Percentiles rank a stretch among this genome's conserved stretches.
phyloP scores from a whole-genome alignment of 83 land plant genomes.

The Larix sibirica region DNA sequence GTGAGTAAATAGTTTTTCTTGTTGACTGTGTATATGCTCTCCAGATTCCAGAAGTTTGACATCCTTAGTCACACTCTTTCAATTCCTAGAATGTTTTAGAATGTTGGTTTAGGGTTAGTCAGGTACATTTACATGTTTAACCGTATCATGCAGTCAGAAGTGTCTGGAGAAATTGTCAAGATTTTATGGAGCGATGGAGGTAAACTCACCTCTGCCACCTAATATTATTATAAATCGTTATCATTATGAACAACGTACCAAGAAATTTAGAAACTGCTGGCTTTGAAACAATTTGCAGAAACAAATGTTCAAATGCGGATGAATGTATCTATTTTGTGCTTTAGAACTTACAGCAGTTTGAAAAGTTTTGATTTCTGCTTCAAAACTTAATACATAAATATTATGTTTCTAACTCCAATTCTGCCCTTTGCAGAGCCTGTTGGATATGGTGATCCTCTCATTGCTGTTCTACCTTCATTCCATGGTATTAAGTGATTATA shows the following conservation, averaged over 20 bases:
- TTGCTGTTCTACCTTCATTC: slow-evolving; percentile 70
- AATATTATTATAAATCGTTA: neutral
- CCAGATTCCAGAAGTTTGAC: neutral
- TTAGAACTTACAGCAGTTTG: too few relatives aligned
- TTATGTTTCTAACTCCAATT: neutral
- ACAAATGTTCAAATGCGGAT: neutral
- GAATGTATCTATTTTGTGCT: neutral
- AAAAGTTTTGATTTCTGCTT: too few relatives aligned
- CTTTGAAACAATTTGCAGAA: neutral
- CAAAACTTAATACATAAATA: neutral
- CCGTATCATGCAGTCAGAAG: slow-evolving; percentile 49
- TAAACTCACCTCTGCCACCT: slow-evolving; percentile 15
- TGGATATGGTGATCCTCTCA: slow-evolving; percentile 68
- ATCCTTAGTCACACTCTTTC: neutral
- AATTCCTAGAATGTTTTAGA: neutral
- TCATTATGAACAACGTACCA: neutral
- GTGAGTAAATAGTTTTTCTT: slow-evolving; percentile 22
- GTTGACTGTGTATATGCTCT: neutral
- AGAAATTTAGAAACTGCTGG: neutral
- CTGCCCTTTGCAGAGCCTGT: slow-evolving; percentile 42
- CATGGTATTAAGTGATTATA: slow-evolving; percentile 41
- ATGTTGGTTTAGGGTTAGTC: neutral
- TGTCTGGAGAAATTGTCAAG: slow-evolving; percentile 64
- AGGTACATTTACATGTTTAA: slow-evolving; percentile 1
- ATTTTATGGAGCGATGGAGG: slow-evolving; percentile 60